phyloP scores from a whole-genome alignment of 2,329 filamentous ascomycete genomes.

The Fusarium pseudograminearum region DNA sequence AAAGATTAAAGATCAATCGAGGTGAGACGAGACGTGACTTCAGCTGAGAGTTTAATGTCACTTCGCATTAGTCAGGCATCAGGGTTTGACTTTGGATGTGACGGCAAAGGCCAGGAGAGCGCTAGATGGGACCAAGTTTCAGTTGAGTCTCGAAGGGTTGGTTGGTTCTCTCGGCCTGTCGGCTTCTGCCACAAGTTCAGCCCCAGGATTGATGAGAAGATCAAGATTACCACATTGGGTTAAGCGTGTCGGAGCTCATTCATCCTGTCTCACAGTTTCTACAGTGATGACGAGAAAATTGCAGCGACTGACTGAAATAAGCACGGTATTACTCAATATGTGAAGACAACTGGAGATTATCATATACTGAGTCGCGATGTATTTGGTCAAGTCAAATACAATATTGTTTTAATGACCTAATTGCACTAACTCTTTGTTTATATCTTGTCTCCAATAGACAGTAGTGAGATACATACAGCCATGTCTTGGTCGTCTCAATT shows the following conservation, averaged over 20 bases:
- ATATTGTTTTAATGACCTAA: background rate
- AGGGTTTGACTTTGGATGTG: background rate
- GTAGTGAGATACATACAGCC: too few relatives aligned
- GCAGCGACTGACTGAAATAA: background rate
- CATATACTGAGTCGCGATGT: background rate
- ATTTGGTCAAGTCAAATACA: background rate
- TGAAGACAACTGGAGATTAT: background rate
- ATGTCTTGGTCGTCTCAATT: too few relatives aligned
- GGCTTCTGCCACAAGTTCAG: background rate
- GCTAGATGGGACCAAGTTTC: constrained; percentile 16
- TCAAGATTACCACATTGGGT: constrained; percentile 16
- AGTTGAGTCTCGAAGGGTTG: background rate
- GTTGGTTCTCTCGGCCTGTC: background rate
- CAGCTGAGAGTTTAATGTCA: background rate
- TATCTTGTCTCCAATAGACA: too few relatives aligned
- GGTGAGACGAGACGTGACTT: background rate
- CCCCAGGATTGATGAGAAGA: constrained; percentile 22
- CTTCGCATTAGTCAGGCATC: constrained; percentile 24
- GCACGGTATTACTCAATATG: background rate
- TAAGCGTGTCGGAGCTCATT: background rate
- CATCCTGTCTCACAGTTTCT: background rate
- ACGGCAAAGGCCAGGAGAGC: background rate
- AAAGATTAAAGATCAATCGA: constrained; percentile 18
- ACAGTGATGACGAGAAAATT: too few relatives aligned
- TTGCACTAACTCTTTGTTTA: too few relatives aligned